Base-by-base conservation (phyloP, 805 yeast genomes). In the Dipodascopsis uninucleata region DNA sequence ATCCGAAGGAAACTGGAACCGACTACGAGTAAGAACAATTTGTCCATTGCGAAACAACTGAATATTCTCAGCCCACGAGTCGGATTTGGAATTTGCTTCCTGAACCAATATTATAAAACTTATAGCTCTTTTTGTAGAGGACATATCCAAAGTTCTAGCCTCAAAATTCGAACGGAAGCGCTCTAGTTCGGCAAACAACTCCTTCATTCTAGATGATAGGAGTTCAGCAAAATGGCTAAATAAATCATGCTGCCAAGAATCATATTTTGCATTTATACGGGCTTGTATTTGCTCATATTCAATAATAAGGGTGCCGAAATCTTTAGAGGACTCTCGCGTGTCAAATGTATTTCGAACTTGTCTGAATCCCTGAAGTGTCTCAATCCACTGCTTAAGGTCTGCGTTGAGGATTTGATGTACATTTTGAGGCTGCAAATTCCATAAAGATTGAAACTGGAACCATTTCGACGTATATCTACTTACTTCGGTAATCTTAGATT, bases 281-380 rank as follows among this genome's bases (percentile, higher is more conserved):
- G 73, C 59, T 47, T 79, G 83, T 1, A 81, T 81, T 12, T 72
- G 72, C 6, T 72, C 70, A 57, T 70, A 77, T 32, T 75, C 70
- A 28, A 85, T 60, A 0, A 47, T 36, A 9, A 70, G 45, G 12
- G 72, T 41, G 1, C 82, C 82, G 56, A 78, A 68, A 0, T 18
- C 28, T 24, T 61, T 61, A 1, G 47, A 52, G 0, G 71, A 61
- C 6, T 71, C 76, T 8, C 75, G 60, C 1, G 75, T 69, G 44
- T 82, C 86, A 57, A 83, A 75, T 0, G 71, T 61, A 0, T 61
- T 44, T 37, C 79, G 66, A 2, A 73, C 64, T 3, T 59, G 52
- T 16, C 74, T 63, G 9, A 81, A 61, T 5, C 75, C 75, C 1
- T 63, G 58, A 18, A 79, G 59, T 1, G 71, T 54, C 1, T 62